Percentiles rank a stretch among this genome's conserved stretches.
Evolutionary conservation across 805 yeast species (phyloP).

Genomic region (Spathaspora arborariae): DNA sequence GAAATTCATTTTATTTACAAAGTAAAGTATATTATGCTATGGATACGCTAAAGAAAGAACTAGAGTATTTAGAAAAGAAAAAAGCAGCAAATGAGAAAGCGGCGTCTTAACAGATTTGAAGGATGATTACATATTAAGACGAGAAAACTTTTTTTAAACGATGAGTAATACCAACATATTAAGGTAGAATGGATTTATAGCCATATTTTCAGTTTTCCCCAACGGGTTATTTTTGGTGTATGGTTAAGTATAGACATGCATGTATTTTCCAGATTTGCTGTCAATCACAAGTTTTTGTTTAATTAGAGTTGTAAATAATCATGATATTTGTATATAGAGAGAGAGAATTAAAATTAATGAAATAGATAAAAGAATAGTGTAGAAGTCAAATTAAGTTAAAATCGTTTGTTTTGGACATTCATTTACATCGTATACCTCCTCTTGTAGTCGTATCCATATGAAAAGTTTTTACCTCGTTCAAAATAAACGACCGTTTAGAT

Average conservation of each 20-base stretch:
- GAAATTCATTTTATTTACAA: slow-evolving; percentile 93
- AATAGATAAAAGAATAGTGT: neutral
- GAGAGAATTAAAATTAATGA: neutral
- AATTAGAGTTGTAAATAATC: neutral
- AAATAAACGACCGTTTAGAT: neutral
- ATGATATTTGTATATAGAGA: neutral
- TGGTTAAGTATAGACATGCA: neutral
- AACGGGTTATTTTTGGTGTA: no score
- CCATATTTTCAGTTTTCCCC: no score
- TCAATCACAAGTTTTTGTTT: no score
- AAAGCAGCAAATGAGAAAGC: neutral
- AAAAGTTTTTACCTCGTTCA: neutral
- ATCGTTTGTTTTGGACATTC: no score
- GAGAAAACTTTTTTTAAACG: no score
- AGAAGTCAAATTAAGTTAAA: neutral
- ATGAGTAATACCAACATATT: no score
- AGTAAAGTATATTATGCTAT: slow-evolving; percentile 92
- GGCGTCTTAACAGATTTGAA: slow-evolving; percentile 1
- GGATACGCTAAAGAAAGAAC: slow-evolving; percentile 81
- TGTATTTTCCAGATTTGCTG: no score
- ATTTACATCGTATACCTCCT: neutral
- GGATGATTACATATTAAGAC: no score
- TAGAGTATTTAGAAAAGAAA: slow-evolving; percentile 50
- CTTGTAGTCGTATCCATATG: neutral
- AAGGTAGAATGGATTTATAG: no score